Evolutionary conservation across 108 stramenopile species (phyloP).

Genomic region (Skeletonema costatum): DNA sequence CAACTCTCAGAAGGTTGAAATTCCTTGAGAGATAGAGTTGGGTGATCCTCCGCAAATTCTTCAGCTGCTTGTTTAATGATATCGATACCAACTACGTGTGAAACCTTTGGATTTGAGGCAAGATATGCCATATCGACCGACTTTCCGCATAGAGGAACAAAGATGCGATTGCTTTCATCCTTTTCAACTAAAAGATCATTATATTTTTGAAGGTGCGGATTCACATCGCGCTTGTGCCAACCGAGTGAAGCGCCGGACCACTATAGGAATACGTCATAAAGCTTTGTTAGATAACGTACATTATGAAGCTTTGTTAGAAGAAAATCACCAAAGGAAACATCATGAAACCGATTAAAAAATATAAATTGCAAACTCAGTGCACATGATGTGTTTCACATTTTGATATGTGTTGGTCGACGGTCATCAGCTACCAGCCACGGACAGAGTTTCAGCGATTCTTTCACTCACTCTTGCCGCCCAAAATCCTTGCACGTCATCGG

Average conservation of each 20-base stretch:
- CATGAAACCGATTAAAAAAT: no score
- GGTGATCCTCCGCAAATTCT: slow-evolving; percentile 73
- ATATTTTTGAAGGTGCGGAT: slow-evolving; percentile 34
- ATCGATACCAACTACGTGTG: slow-evolving; percentile 75
- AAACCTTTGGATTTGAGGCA: slow-evolving; percentile 41
- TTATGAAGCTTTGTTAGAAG: neutral
- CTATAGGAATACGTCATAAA: neutral
- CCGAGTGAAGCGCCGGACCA: slow-evolving; percentile 31
- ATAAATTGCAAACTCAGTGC: no score
- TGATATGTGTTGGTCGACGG: no score
- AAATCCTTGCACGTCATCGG: slow-evolving; percentile 31
- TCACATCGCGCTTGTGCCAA: slow-evolving; percentile 38
- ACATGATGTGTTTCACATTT: no score
- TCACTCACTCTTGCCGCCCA: slow-evolving; percentile 31
- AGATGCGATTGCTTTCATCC: slow-evolving; percentile 31
- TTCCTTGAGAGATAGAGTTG: slow-evolving; percentile 46
- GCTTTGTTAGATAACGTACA: neutral
- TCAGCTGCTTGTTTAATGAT: slow-evolving; percentile 71
- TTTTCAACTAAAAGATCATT: slow-evolving; percentile 12
- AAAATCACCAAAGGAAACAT: no score
- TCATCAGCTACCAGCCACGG: no score
- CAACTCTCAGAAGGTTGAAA: neutral
- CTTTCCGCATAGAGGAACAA: slow-evolving; percentile 91
- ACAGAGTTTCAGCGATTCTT: neutral
- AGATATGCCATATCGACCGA: slow-evolving; percentile 82